Conservation (phyloP, 306 rosid genomes). For the Cucurbita ficifolia region DNA sequence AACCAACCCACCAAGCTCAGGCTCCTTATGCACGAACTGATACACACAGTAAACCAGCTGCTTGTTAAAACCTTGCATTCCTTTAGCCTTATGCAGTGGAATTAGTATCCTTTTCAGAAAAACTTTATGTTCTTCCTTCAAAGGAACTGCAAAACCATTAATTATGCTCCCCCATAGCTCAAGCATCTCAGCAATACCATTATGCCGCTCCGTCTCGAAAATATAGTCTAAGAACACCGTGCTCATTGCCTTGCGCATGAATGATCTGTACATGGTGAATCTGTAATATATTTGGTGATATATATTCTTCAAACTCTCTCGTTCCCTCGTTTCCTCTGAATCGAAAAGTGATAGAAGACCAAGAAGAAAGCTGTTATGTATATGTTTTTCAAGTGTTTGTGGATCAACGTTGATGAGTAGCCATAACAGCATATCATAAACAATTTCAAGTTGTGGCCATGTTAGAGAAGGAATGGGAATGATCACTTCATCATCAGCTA, state of each 20-base stretch:
- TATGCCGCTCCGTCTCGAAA: slow-evolving; percentile 47
- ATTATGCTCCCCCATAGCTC: slow-evolving; percentile 89
- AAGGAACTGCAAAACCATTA: slow-evolving; percentile 70
- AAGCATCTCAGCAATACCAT: slow-evolving; percentile 68
- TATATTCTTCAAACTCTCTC: slow-evolving; percentile 54
- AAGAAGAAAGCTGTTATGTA: slow-evolving; percentile 34
- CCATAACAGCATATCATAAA: slow-evolving; percentile 47
- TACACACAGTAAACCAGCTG: slow-evolving; percentile 67
- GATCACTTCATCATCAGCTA: slow-evolving; percentile 48
- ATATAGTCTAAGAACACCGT: slow-evolving; percentile 46
- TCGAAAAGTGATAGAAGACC: slow-evolving; percentile 47
- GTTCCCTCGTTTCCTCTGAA: slow-evolving; percentile 69
- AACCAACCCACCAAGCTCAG: slow-evolving; percentile 63
- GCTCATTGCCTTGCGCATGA: slow-evolving; percentile 71
- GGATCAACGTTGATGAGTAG: slow-evolving; percentile 31
- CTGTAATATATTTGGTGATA: slow-evolving; percentile 53
- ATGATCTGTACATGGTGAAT: slow-evolving; percentile 32
- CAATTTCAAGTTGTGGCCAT: slow-evolving; percentile 59
- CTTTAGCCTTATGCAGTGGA: slow-evolving; percentile 68
- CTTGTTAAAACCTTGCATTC: slow-evolving; percentile 50
- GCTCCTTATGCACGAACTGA: slow-evolving; percentile 87
- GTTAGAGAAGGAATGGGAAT: slow-evolving; percentile 25
- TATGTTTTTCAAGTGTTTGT: slow-evolving; percentile 16
- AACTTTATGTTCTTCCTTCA: slow-evolving; percentile 80
- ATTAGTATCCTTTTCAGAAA: slow-evolving; percentile 70